phyloP scores from a whole-genome alignment of 192 early-diverging fungal genomes.

The Coemansia sp. region DNA sequence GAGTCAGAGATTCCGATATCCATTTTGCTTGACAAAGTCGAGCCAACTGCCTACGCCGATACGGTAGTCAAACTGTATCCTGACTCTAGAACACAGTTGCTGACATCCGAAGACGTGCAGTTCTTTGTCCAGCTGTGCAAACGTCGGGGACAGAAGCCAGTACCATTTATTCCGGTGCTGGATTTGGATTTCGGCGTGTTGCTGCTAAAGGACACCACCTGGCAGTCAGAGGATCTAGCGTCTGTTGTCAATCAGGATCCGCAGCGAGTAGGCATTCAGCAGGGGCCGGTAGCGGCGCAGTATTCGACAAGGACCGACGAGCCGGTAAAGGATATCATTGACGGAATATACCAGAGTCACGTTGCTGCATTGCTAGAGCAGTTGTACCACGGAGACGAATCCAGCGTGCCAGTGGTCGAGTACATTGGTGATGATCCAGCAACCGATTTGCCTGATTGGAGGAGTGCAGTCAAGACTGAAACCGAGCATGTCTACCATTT shows the following conservation, averaged over 20 bases:
- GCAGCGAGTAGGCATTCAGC: constrained; percentile 80
- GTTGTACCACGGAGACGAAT: neutral
- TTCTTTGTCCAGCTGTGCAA: constrained; percentile 45
- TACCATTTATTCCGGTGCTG: constrained; percentile 85
- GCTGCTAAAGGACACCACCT: constrained; percentile 86
- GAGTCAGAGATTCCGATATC: neutral
- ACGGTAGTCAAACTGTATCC: constrained; percentile 9
- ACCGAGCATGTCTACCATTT: neutral
- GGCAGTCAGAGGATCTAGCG: constrained; percentile 87
- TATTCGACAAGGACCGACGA: constrained; percentile 77
- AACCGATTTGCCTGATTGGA: neutral
- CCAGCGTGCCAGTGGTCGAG: neutral
- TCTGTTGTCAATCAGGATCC: constrained; percentile 83
- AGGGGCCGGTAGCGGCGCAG: constrained; percentile 80
- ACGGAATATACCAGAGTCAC: constrained; percentile 76
- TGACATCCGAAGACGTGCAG: constrained; percentile 39
- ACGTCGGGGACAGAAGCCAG: constrained; percentile 76
- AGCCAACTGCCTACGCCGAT: constrained; percentile 17
- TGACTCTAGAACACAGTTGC: constrained; percentile 5
- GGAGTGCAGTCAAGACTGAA: neutral
- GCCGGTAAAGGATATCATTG: constrained; percentile 85
- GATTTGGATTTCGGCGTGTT: constrained; percentile 88
- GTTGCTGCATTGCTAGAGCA: constrained; percentile 54
- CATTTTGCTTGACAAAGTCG: neutral
- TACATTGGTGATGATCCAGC: neutral